Conservation (phyloP, 1,139 yeast species). For the Taphrina populina region DNA sequence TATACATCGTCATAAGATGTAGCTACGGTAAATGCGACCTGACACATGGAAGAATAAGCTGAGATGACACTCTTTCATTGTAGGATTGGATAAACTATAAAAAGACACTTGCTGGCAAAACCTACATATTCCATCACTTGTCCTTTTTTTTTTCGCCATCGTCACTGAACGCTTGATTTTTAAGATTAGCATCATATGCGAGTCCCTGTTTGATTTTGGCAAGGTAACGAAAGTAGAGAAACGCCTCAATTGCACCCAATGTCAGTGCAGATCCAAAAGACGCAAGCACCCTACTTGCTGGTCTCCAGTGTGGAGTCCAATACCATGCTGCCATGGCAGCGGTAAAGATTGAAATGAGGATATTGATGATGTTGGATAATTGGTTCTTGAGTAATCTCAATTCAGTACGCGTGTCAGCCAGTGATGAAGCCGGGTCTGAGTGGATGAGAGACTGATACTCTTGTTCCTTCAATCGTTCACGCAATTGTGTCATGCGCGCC, state of each 20-base stretch:
- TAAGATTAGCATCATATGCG: constrained; percentile 1
- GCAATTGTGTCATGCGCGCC: constrained; percentile 6
- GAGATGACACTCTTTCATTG: no score
- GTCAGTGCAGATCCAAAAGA: constrained; percentile 9
- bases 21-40: no score
- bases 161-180: background rate
- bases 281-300: constrained; percentile 8
- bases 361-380: constrained; percentile 23
- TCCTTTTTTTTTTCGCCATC: background rate
- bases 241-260: constrained; percentile 21
- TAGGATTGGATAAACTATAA: no score
- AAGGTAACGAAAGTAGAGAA: constrained; percentile 24
- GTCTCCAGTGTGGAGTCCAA: constrained; percentile 17
- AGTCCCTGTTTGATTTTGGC: constrained; percentile 16
- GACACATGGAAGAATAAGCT: no score
- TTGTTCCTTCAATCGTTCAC: constrained; percentile 4
- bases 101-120: no score
- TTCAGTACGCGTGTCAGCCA: constrained; percentile 18
- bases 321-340: constrained; percentile 34
- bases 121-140: background rate
- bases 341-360: constrained; percentile 23
- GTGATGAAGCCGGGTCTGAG: background rate
- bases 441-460: constrained; percentile 4
- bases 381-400: constrained; percentile 16
- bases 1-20: no score